phyloP scores from a whole-genome alignment of 495 filamentous ascomycete species.

The Penicillium cataractarum region DNA sequence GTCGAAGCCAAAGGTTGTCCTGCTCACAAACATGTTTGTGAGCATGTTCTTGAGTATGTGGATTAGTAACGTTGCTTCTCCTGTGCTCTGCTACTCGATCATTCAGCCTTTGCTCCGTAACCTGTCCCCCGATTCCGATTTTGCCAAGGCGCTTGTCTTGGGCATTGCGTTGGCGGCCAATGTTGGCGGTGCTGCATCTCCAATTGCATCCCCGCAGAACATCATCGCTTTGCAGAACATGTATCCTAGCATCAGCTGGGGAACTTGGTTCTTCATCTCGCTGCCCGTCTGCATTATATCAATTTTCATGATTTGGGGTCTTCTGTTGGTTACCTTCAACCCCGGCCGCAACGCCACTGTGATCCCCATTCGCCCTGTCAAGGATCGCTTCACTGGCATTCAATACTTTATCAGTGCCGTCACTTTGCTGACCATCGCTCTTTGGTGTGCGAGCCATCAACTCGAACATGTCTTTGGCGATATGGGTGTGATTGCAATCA shows the following conservation, averaged over 20 bases:
- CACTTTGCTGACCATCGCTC: conserved; percentile 81
- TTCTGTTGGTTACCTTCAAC: conserved; percentile 83
- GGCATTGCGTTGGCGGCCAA: conserved; percentile 96
- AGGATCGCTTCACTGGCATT: conserved; percentile 82
- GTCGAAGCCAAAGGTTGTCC: conserved; percentile 81
- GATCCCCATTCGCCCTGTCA: conserved; percentile 85
- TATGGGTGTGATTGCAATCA: conserved; percentile 97
- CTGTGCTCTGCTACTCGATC: conserved; percentile 97
- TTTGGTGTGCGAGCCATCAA: conserved; percentile 93
- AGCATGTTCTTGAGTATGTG: conserved; percentile 98
- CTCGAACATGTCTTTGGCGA: conserved; percentile 88
- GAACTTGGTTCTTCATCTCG: conserved; percentile 93
- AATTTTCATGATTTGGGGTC: conserved; percentile 84
- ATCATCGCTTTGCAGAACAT: conserved; percentile 96
- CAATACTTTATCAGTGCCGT: conserved; percentile 91
- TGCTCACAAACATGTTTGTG: conserved; percentile 97
- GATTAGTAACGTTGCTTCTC: conserved; percentile 97
- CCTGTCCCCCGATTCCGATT: conserved; percentile 82
- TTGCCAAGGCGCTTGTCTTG: conserved; percentile 93
- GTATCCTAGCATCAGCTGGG: conserved; percentile 87
- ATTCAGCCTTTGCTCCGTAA: conserved; percentile 89
- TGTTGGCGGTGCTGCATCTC: conserved; percentile 93
- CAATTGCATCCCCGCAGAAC: conserved; percentile 96
- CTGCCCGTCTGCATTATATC: conserved; percentile 91
- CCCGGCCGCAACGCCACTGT: conserved; percentile 86